Percentiles rank a stretch among this genome's conserved stretches.
Evolutionary conservation across 208 protist genomes (phyloP).

Genomic region (Trypanosoma congolense): DNA sequence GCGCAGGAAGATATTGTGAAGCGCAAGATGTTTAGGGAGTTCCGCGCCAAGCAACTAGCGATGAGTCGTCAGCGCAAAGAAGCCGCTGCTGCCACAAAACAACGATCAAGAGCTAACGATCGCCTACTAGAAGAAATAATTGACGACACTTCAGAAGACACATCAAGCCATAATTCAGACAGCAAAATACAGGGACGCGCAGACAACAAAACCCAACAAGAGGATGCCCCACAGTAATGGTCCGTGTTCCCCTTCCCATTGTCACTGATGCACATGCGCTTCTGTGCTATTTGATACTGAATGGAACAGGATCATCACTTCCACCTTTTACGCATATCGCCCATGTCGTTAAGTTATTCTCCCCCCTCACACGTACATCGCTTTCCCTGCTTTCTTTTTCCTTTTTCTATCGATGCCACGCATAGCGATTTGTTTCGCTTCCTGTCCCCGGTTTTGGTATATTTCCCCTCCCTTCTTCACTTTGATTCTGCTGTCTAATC

Average conservation of each 20-base stretch:
- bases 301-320: too few relatives aligned
- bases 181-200: too few relatives aligned
- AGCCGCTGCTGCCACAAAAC: constrained; percentile 37
- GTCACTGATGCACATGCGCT: too few relatives aligned
- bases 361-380: not conserved
- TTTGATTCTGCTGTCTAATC: too few relatives aligned
- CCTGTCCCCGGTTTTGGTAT: too few relatives aligned
- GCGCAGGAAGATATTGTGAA: constrained; percentile 61
- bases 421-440: too few relatives aligned
- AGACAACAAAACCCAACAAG: too few relatives aligned
- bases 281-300: too few relatives aligned
- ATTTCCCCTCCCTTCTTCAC: too few relatives aligned
- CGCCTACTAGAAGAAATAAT: constrained; percentile 23
- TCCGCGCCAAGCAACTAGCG: constrained; percentile 61
- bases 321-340: not conserved
- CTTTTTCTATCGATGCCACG: too few relatives aligned
- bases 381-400: not conserved
- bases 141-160: constrained; percentile 25
- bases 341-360: not conserved
- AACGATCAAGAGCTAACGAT: constrained; percentile 18
- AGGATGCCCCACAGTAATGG: too few relatives aligned
- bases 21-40: constrained; percentile 70
- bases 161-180: too few relatives aligned
- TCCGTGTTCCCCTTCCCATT: not conserved
- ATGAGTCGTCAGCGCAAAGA: constrained; percentile 73